phyloP scores from a whole-genome alignment of 306 rosid genomes.

The Cucurbita argyrosperma region DNA sequence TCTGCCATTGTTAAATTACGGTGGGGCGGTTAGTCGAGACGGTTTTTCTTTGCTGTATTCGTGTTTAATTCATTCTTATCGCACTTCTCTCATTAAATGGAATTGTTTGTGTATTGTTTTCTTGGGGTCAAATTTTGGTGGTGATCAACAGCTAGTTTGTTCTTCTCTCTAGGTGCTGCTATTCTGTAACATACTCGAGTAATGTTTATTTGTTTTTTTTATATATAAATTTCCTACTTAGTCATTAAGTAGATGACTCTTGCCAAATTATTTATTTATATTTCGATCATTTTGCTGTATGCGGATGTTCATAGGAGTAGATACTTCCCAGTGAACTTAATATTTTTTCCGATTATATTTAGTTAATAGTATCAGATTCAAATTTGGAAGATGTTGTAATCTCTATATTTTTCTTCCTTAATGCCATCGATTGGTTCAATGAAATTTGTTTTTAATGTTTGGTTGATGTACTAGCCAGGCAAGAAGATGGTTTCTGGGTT shows the following conservation, averaged over 20 bases:
- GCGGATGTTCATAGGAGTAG: neutral
- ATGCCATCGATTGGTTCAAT: neutral
- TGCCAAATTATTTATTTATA: neutral
- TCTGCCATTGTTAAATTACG: neutral
- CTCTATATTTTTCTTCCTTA: neutral
- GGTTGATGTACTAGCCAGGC: neutral
- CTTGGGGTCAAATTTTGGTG: neutral
- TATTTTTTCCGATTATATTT: neutral
- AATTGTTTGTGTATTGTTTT: neutral
- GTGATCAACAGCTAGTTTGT: neutral
- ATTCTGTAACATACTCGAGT: neutral
- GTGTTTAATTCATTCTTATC: neutral
- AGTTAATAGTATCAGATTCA: neutral
- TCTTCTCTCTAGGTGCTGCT: neutral
- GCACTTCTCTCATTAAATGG: neutral
- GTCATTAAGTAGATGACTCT: neutral
- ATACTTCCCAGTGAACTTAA: neutral
- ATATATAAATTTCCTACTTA: neutral
- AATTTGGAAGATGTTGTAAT: neutral
- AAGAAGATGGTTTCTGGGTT: slow-evolving; percentile 50
- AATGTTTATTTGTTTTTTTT: neutral
- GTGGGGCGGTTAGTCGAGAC: neutral
- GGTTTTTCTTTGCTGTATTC: neutral
- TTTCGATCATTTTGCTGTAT: neutral
- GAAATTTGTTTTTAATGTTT: neutral